A percentile compares a stretch with the other conserved stretches of the same genome.
phyloP scores from a whole-genome alignment of 371 early-diverging fungal species.

The Funneliformis caledonium region DNA sequence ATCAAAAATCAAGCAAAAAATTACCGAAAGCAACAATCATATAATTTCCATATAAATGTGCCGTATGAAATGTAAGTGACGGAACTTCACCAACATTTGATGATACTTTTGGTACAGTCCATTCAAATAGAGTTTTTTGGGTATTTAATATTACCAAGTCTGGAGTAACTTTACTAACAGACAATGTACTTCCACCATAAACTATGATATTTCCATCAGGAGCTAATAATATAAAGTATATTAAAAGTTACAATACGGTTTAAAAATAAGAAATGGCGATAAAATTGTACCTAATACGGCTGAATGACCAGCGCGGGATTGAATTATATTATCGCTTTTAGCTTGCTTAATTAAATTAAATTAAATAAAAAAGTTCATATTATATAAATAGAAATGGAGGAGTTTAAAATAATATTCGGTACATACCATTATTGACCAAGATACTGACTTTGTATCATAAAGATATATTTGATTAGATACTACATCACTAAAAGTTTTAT shows the following conservation, averaged over 20 bases:
- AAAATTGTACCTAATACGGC: conserved; percentile 4
- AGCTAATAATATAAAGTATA: not conserved
- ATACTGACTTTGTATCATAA: not conserved
- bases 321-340: too few species aligned
- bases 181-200: not conserved
- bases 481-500: not conserved
- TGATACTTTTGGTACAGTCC: not conserved
- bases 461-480: not conserved
- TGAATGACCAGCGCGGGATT: not conserved
- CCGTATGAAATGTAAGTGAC: too few species aligned
- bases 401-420: not conserved
- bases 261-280: not conserved
- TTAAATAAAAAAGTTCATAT: not conserved
- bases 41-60: too few species aligned
- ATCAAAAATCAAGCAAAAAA: too few species aligned
- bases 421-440: not conserved
- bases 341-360: not conserved
- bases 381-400: not conserved
- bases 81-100: not conserved
- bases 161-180: not conserved
- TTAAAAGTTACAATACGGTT: not conserved
- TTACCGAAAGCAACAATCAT: too few species aligned
- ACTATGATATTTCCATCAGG: conserved; percentile 1
- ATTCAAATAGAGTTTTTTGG: not conserved
- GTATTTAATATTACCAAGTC: not conserved